Evolutionary conservation across 2,329 filamentous ascomycete genomes (phyloP), one percentile per base, ranked within the genome.

Genomic region (Verticillium nubilum): DNA sequence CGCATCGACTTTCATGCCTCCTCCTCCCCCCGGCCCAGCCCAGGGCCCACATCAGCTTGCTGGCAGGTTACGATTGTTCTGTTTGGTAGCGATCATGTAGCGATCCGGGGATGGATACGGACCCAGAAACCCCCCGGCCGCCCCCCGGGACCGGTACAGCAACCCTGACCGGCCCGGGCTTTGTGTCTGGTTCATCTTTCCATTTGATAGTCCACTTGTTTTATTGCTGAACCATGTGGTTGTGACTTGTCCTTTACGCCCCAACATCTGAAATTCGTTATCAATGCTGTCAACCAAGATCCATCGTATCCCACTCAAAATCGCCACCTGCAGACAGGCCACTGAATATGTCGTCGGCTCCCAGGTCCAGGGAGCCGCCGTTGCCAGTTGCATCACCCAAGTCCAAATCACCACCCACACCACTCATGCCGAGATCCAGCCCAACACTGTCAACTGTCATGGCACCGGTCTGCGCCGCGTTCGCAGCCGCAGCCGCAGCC

Each of bases 351-450:
- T 75, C 71, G 31, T 71, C 73, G 4, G 67, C 66, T 2, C 70
- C 68, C 52, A 77, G 66, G 25, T 75, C 74, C 54, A 76, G 66
- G 2, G 72, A 76, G 29, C 75, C 78, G 23, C 65, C 68, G n/a
- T 65, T 73, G 4, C 68, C 68, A 3, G 72, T 73, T n/a, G 65
- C 72, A 4, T 68, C 68, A 2, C 73, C 73, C 4, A 77, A 70
- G 7, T 71, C 73, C 58, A 79, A 58, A 57, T 77, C 74, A 3
- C 72, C 72, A 3, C 73, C 73, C 3, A 77, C 69, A 7, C 71
- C 73, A 57, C 79, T 58, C 57, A 77, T 74, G 4, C 72, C 72
- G n/a, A 80, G 67, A 59, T 84, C 79, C 68, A 84, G 74, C 26
- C 74, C 78, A 58, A 74, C 67, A 23, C 67, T 73, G 57, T 79